Conservation (phyloP, 257 asterid species). For the Lithospermum erythrorhizon region DNA sequence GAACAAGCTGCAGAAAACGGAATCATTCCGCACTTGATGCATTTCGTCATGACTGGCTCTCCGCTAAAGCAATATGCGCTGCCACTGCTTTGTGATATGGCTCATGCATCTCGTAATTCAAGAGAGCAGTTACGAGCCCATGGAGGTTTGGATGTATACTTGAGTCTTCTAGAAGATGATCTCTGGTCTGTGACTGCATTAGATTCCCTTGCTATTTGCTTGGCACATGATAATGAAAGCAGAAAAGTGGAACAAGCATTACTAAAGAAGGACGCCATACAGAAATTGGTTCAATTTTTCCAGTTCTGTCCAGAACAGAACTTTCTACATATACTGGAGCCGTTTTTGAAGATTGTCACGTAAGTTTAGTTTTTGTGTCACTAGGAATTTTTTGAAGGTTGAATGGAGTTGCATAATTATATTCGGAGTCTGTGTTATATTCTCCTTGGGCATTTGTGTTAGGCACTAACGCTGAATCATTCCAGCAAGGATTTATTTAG, state of each 20-base stretch:
- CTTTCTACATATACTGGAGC: constrained; percentile 92
- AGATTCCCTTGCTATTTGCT: constrained; percentile 95
- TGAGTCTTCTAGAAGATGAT: constrained; percentile 89
- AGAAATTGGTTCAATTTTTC: constrained; percentile 85
- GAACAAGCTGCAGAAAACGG: constrained; percentile 99
- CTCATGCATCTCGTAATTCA: constrained; percentile 95
- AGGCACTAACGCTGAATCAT: too few relatives aligned
- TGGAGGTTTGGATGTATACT: constrained; percentile 90
- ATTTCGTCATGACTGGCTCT: constrained; percentile 80
- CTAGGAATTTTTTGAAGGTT: not conserved
- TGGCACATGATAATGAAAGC: constrained; percentile 93
- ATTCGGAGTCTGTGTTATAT: too few relatives aligned
- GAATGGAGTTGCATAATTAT: not conserved
- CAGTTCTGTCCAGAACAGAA: constrained; percentile 88
- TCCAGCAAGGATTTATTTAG: too few relatives aligned
- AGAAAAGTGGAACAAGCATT: constrained; percentile 90
- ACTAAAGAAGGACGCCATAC: constrained; percentile 79
- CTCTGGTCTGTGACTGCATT: constrained; percentile 94
- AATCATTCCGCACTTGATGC: constrained; percentile 93
- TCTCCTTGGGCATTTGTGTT: too few relatives aligned
- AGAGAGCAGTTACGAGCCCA: constrained; percentile 99
- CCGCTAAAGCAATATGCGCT: constrained; percentile 82
- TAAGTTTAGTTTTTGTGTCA: constrained; percentile 26
- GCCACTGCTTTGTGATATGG: constrained; percentile 97
- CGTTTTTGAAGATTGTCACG: constrained; percentile 95